These are phyloP conservation scores for Salvia hispanica DNA, from an alignment of 257 asterid species.

Conservation along the genomic window DNA sequence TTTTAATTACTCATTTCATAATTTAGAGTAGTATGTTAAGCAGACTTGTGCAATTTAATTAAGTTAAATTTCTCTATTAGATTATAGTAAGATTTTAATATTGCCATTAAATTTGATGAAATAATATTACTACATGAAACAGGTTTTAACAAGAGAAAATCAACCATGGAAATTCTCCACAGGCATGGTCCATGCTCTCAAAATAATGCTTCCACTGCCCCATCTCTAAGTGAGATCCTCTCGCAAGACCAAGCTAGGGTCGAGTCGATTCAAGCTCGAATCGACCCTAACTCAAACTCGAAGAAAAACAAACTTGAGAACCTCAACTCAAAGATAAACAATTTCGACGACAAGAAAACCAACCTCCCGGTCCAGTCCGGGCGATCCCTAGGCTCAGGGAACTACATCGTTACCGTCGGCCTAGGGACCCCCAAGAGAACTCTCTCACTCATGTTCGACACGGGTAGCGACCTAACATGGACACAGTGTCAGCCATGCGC, in stretches of 20 bases:
- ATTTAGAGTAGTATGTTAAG: too few relatives aligned
- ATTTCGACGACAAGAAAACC: slow-evolving; percentile 29
- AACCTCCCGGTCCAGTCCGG: slow-evolving; percentile 57
- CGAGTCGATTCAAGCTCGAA: slow-evolving; percentile 51
- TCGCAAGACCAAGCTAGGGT: slow-evolving; percentile 55
- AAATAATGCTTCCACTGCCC: slow-evolving; percentile 24
- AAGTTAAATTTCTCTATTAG: background rate
- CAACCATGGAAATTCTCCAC: slow-evolving; percentile 55
- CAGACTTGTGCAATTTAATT: background rate
- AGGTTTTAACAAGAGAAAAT: slow-evolving; percentile 51
- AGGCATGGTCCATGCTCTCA: slow-evolving; percentile 60
- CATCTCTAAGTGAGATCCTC: slow-evolving; percentile 48
- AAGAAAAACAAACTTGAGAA: slow-evolving; percentile 16
- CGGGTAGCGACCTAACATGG: slow-evolving; percentile 89
- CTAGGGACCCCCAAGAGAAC: slow-evolving; percentile 60
- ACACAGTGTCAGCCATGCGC: slow-evolving; percentile 79
- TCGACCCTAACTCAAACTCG: slow-evolving; percentile 7
- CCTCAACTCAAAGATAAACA: background rate
- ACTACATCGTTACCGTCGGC: slow-evolving; percentile 64
- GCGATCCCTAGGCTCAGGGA: slow-evolving; percentile 49
- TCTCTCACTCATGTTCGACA: slow-evolving; percentile 60
- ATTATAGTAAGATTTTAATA: background rate
- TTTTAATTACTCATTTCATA: too few relatives aligned
- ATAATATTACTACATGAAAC: slow-evolving; percentile 2
- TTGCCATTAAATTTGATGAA: background rate